Base-by-base conservation (phyloP, 1,284 basidiomycete genomes). In the Apiotrichum montevideense region DNA sequence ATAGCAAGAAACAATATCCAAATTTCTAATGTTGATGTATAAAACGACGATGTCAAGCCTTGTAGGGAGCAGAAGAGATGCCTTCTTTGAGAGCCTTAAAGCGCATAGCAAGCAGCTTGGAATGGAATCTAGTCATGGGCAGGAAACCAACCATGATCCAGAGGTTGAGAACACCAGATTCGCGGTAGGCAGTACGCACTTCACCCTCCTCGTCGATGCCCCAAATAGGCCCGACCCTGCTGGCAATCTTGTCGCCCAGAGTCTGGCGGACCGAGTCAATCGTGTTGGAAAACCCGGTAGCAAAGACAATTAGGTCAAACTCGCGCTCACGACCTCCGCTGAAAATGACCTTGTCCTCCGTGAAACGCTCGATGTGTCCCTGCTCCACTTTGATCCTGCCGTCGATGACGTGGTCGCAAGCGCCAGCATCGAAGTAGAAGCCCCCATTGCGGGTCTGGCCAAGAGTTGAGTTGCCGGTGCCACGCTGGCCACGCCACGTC, bases 261-360 rank as follows among this genome's bases (percentile, higher is more conserved):
- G 64, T 66, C 10, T 13, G 33, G 35, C 54, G 41, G 37, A 84
- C 72, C 11, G 80, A 77, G 35, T 72, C 68, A 47, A 67, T 62
- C 6, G 65, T 64, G 61, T 63, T 63, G 39, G 58, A 58, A 55
- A 66, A 85, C 79, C 85, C 85, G 8, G 84, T 86, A 3, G 84
- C 83, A 69, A 84, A 82, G 13, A 89, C 63, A 34, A 89, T 80
- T 6, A 86, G 80, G 67, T 89, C 87, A 11, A 83, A 85, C 9
- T 82, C 73, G 35, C 85, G 64, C 59, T 81, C 81, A 6, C 66
- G 56, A 1, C 52, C 65, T 9, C 62, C 67, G 32, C 14, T 41
- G 9, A 69, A 58, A 3, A 68, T 40, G 48, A 68, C 65, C 44
- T 56, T 60, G 58, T 68, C 63, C 34, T 52, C 47, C 4, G 60